Base-by-base conservation (phyloP, 2,329 filamentous ascomycete species). In the Pseudocercospora musae region DNA sequence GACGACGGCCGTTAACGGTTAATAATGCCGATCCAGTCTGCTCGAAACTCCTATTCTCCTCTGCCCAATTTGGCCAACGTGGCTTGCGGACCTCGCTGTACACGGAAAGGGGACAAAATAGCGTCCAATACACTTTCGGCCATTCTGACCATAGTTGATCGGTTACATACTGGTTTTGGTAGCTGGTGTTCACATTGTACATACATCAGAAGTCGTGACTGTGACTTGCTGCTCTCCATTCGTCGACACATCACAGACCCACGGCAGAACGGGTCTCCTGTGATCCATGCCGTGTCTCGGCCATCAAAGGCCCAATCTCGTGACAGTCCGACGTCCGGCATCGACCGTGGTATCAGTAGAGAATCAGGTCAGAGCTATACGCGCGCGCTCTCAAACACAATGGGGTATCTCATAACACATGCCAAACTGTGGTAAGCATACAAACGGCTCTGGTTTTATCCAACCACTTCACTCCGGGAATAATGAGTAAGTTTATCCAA, bases 321-420 rank as follows among this genome's bases (percentile, higher is more conserved):
- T 37, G 33, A 37, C 4, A 37, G 33, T 37, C 33, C 33, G 33
- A 37, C 33, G 33, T 37, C 33, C 33, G 33, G 33, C 33, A 37
- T 37, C 33, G 33, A 37, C 33, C 33, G n/a, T 37, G 33, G 33
- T 37, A 37, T 37, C 15, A 37, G 33, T 37, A 37, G 33, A 37
- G n/a, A n/a, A 37, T 37, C 37, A 40, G n/a, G 18, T 40, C 37
- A 40, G 37, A 40, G 37, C 37, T 40, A 23, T 46, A 20, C 2
- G 44, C 21, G 21, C 2, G 44, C 21, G 21, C 44, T 20, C 44
- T 20, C 44, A 25, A 20, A 25, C 20, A 18, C 44, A 20, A 58
- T 58, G 58, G 66, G 66, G 63, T 66, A 68, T 68, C 63, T 66
- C 64, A 40, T 62, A 63, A 67, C 54, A 64, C 58, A 62, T 59